phyloP scores from a whole-genome alignment of 2,329 filamentous ascomycete species.

The Dactylellina sp. region DNA sequence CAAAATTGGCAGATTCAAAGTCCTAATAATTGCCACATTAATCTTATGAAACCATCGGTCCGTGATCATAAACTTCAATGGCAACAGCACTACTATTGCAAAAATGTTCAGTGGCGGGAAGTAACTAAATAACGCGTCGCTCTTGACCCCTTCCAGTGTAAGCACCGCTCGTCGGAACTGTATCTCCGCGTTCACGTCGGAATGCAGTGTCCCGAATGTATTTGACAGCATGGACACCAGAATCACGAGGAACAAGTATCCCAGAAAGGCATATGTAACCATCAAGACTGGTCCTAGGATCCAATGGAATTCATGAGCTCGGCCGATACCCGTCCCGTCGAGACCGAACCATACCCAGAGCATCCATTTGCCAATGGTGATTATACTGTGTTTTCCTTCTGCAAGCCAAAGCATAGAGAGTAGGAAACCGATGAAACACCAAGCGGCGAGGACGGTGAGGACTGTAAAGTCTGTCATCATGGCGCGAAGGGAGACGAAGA shows the following conservation, averaged over 20 bases:
- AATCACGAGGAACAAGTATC: slow-evolving; percentile 89
- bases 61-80: slow-evolving; percentile 81
- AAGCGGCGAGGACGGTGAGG: slow-evolving; percentile 78
- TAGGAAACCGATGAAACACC: slow-evolving; percentile 86
- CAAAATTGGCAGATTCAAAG: slow-evolving; percentile 80
- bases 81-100: slow-evolving; percentile 78
- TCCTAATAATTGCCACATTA: slow-evolving; percentile 79
- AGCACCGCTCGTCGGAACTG: slow-evolving; percentile 83
- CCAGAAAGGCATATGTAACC: slow-evolving; percentile 85
- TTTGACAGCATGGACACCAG: slow-evolving; percentile 87
- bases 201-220: slow-evolving; percentile 81
- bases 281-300: slow-evolving; percentile 82
- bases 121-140: slow-evolving; percentile 84
- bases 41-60: slow-evolving; percentile 91
- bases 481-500: slow-evolving; percentile 81
- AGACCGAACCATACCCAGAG: slow-evolving; percentile 92
- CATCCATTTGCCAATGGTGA: slow-evolving; percentile 90
- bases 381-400: slow-evolving; percentile 71
- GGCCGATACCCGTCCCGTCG: slow-evolving; percentile 74
- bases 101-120: slow-evolving; percentile 85
- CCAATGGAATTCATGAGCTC: slow-evolving; percentile 77
- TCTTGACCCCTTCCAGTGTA: slow-evolving; percentile 86
- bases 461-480: slow-evolving; percentile 90
- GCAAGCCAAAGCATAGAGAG: slow-evolving; percentile 83
- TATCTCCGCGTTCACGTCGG: slow-evolving; percentile 83